Base-by-base conservation (phyloP, 805 yeast species). In the Candida ascalaphidarum region DNA sequence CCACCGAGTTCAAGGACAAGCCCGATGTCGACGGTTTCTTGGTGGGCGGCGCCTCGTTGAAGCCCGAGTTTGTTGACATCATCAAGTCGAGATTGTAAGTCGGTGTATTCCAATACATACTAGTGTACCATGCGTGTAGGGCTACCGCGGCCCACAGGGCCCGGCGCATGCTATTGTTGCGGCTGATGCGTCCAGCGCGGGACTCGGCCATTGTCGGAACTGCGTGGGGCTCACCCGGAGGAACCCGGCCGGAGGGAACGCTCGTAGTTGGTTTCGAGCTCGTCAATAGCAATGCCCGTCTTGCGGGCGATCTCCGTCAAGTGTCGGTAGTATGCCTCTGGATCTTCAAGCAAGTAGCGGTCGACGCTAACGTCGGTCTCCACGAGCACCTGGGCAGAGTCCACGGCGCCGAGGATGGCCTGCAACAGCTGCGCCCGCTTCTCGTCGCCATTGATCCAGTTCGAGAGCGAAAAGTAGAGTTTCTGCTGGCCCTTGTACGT, bases 41-140 rank as follows among this genome's bases (percentile, higher is more conserved):
- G 53, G 98, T 92, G 49, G 98, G 98, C 55, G 98, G 98, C 70
- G 98, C 98, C 55, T 84, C 94, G 26, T 77, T 92, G 64, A 92
- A 92, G 76, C 95, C 98, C 43, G 98, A 92, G 71, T 92, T 92
- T 55, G 77, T 84, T 54, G 92, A 85, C 66, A 92, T 92, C 57
- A 72, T 92, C 75, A 89, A 82, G 71, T 82, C 94, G 31, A 81
- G 95, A 80, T 65, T 68, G 57, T 83, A 75, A 58, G 32, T 29
- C 7, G 9, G n/a, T 11, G 14, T 12, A 23, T n/a, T 15, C 17
- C 7, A 14, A 24, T 18, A 25, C 22, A 29, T 14, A n/a, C n/a
- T n/a, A n/a, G n/a, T n/a, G n/a, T n/a, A n/a, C n/a, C n/a, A n/a
- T n/a, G n/a, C n/a, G n/a, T n/a, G n/a, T n/a, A n/a, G n/a, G n/a